phyloP scores from a whole-genome alignment of 805 yeast species.

The Kregervanrija delftensis region DNA sequence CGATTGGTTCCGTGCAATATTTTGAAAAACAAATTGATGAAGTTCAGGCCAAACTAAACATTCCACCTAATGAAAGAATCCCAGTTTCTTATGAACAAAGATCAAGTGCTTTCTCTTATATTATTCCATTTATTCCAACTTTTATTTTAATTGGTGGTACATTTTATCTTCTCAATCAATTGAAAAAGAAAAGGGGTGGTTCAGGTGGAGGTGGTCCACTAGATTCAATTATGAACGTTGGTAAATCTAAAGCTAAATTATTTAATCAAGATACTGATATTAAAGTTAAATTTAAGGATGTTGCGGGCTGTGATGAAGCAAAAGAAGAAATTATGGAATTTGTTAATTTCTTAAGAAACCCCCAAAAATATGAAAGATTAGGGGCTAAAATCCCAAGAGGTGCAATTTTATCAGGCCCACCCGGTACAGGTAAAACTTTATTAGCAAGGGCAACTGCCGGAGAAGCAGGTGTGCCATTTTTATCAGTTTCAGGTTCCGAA shows the following conservation, averaged over 20 bases:
- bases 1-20: slow-evolving; percentile 82
- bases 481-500: slow-evolving; percentile 94
- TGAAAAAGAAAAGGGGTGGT: slow-evolving; percentile 35
- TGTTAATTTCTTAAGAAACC: slow-evolving; percentile 87
- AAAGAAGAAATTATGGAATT: slow-evolving; percentile 97
- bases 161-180: slow-evolving; percentile 47
- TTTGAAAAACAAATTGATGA: slow-evolving; percentile 75
- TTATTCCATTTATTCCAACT: slow-evolving; percentile 84
- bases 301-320: slow-evolving; percentile 96
- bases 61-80: slow-evolving; percentile 56
- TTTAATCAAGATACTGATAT: slow-evolving; percentile 91
- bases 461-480: slow-evolving; percentile 97
- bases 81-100: slow-evolving; percentile 78
- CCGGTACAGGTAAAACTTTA: slow-evolving; percentile 98
- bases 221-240: slow-evolving; percentile 77
- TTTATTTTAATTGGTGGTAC: slow-evolving; percentile 81
- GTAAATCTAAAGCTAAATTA: slow-evolving; percentile 84
- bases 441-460: slow-evolving; percentile 99
- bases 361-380: slow-evolving; percentile 79
- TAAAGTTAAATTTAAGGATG: slow-evolving; percentile 84
- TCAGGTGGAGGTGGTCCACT: slow-evolving; percentile 59
- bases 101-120: slow-evolving; percentile 55
- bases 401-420: slow-evolving; percentile 95
- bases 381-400: slow-evolving; percentile 99
- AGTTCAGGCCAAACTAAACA: slow-evolving; percentile 64